Base-by-base conservation (phyloP, 2,329 filamentous ascomycete species). In the Alternaria viburni region DNA sequence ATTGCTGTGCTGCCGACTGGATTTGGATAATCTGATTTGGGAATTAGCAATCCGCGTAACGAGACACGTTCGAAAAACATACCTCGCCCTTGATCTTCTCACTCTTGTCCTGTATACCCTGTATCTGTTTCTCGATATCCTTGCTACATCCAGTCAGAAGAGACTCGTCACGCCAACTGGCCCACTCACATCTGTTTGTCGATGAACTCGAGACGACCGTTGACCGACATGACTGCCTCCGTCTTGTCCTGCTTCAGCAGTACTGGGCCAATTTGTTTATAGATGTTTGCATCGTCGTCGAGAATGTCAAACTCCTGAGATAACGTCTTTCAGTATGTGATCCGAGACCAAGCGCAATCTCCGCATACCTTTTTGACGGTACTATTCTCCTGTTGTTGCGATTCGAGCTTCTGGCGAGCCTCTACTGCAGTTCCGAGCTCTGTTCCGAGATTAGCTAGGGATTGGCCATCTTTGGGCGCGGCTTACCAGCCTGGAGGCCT, bases 231-330 rank as follows among this genome's bases (percentile, higher is more conserved):
- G 69, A 93, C 89, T 0, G 96, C 96, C 79, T 99, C 96, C 2
- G 88, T 83, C 80, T 92, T 94, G 61, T 98, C 96, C 81, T 99
- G 96, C 85, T 98, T 97, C 75, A 99, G 81, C 41, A 99, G 83
- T 7, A 98, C 92, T 0, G 96, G 96, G 0, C 96, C 96, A 50
- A 97, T 89, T 45, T 97, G 88, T 82, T 98, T 99, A 88, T 97
- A 99, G 80, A 99, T 97, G 68, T 89, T 93, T 75, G 96, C 91
- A 71, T 91, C 91, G 41, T 94, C 90, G 72, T 90, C 88, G 62
- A 98, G 85, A 57, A 87, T 86, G 44, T 88, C 86, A 79, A 98
- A 98, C 81, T 98, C 95, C 90, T 96, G 68, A 6, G 6, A 21
- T 1, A 2, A 15, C 4, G 10, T 6, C 17, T 50, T 28, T 72